Evolutionary conservation across 129 eudicot species (phyloP).

Genomic region (Saussurea involucrata): DNA sequence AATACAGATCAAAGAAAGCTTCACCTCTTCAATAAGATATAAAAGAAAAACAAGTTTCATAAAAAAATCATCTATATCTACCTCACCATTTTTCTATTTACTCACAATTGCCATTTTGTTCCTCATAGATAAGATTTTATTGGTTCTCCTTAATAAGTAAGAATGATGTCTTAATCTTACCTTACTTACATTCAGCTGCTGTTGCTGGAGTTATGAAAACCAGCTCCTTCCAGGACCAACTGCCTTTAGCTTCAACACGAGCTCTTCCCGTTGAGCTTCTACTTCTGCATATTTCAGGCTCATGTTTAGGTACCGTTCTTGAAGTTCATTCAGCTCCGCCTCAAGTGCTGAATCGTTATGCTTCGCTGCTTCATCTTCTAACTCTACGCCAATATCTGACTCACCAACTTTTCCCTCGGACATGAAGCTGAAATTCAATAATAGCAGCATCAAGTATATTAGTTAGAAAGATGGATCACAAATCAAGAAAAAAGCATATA

Average conservation of each 20-base stretch:
- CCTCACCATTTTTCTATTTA: slow-evolving; percentile 16
- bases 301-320: slow-evolving; percentile 64
- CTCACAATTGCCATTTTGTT: slow-evolving; percentile 2
- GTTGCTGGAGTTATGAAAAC: slow-evolving; percentile 37
- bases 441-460: background rate
- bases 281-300: slow-evolving; percentile 82
- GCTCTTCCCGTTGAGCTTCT: slow-evolving; percentile 70
- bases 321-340: slow-evolving; percentile 56
- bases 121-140: background rate
- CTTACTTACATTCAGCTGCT: background rate
- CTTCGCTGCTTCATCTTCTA: slow-evolving; percentile 22
- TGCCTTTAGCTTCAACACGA: slow-evolving; percentile 61
- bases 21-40: background rate
- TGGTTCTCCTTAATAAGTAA: background rate
- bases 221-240: slow-evolving; percentile 39
- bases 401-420: slow-evolving; percentile 17
- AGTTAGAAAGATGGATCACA: background rate
- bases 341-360: slow-evolving; percentile 27
- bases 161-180: background rate
- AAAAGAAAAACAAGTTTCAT: background rate
- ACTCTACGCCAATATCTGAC: slow-evolving; percentile 9
- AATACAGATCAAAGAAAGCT: background rate
- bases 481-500: background rate
- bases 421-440: slow-evolving; percentile 34
- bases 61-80: background rate